Evolutionary conservation across 1,284 basidiomycete species (phyloP).

Genomic region (Apiotrichum gracile): DNA sequence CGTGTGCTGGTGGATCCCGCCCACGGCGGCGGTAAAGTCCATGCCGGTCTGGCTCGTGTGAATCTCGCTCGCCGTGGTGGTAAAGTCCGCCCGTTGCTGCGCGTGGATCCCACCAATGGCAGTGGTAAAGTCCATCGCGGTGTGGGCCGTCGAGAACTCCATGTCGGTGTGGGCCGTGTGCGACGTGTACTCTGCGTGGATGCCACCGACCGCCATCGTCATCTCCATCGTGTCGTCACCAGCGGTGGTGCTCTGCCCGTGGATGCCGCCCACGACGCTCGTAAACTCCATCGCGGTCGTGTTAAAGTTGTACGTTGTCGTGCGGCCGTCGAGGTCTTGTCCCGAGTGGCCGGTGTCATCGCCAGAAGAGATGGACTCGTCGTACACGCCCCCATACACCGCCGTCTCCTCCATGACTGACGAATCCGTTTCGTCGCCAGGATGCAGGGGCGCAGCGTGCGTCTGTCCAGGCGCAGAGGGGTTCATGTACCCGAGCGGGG

Average conservation of each 20-base stretch:
- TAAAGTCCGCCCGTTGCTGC: not conserved
- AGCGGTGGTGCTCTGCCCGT: not conserved
- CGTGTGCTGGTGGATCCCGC: constrained; percentile 2
- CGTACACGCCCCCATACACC: constrained; percentile 38
- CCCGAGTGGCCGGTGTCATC: constrained; percentile 8
- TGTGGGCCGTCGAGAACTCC: not conserved
- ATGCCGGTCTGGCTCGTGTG: not conserved
- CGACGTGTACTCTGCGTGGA: not conserved
- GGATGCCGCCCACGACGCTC: constrained; percentile 37
- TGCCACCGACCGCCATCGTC: constrained; percentile 2
- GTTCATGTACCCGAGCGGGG: constrained; percentile 43
- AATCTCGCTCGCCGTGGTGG: constrained; percentile 1
- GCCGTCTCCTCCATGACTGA: constrained; percentile 43
- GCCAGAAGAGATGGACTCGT: constrained; percentile 23
- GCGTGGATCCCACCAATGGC: too few species aligned
- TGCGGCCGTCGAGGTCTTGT: not conserved
- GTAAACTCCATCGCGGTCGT: constrained; percentile 38
- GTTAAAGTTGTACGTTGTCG: constrained; percentile 4
- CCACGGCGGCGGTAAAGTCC: constrained; percentile 5
- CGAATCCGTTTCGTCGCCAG: constrained; percentile 40
- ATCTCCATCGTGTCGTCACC: too few species aligned
- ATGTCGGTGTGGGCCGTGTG: not conserved
- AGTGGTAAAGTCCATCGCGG: not conserved
- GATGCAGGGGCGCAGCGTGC: constrained; percentile 14
- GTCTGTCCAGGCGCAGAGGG: constrained; percentile 13